Conservation (phyloP, 2,329 filamentous ascomycete species). For the Aspergillus proliferans region DNA sequence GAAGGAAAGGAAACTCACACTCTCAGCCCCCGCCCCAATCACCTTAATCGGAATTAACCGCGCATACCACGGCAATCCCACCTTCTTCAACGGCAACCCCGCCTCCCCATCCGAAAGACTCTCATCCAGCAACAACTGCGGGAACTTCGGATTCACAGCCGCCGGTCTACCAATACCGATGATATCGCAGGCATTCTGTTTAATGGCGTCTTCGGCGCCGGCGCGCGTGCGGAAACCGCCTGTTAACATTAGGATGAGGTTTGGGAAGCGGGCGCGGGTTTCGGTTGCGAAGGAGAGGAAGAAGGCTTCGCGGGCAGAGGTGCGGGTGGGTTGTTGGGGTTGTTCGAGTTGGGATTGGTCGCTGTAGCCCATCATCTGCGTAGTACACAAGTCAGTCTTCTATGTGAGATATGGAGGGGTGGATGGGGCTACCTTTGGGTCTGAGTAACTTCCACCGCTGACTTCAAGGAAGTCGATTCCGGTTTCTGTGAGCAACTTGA, state of each 20-base stretch:
- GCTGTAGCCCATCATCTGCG: conserved; percentile 28
- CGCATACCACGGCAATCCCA: conserved; percentile 17
- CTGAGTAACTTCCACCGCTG: conserved; percentile 56
- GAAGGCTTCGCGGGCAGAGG: conserved; percentile 57
- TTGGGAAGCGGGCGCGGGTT: conserved; percentile 42
- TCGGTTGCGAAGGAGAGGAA: conserved; percentile 60
- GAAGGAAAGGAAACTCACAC: conserved; percentile 15
- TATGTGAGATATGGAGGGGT: neutral
- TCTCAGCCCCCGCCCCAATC: conserved; percentile 26
- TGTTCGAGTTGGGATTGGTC: conserved; percentile 7
- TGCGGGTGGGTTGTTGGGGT: conserved; percentile 35
- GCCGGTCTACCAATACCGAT: conserved; percentile 46
- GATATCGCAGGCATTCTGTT: conserved; percentile 44
- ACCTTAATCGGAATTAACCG: conserved; percentile 17
- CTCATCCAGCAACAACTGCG: conserved; percentile 28
- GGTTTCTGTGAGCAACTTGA: conserved; percentile 39
- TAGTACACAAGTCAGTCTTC: neutral
- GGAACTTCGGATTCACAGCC: conserved; percentile 39
- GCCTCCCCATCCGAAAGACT: conserved; percentile 20
- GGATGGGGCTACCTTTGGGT: conserved; percentile 39
- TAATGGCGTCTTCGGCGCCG: conserved; percentile 46
- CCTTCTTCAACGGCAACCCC: conserved; percentile 17
- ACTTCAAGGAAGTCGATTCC: conserved; percentile 63
- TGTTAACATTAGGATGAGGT: conserved; percentile 51
- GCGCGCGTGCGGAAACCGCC: conserved; percentile 55